Percentiles rank a stretch among this genome's conserved stretches.
Evolutionary conservation across 192 early-diverging fungal genomes (phyloP).

Genomic region (Backusella mclennaniae): DNA sequence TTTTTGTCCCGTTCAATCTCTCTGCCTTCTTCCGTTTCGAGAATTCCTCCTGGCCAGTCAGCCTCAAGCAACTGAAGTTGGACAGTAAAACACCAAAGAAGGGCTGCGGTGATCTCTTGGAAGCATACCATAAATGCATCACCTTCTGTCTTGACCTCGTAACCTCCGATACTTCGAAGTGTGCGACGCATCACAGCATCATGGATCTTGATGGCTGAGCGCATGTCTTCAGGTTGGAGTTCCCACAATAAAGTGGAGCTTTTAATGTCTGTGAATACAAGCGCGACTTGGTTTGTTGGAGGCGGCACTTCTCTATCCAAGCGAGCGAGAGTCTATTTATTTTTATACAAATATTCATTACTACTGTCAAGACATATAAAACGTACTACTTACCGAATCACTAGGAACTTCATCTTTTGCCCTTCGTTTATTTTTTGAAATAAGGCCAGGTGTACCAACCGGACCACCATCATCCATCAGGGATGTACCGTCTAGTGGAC

Average conservation of each 20-base stretch:
- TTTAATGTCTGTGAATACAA: slow-evolving; percentile 94
- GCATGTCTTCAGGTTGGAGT: slow-evolving; percentile 77
- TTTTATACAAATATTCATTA: background rate
- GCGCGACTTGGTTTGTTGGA: slow-evolving; percentile 76
- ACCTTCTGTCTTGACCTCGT: slow-evolving; percentile 94
- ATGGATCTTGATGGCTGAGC: slow-evolving; percentile 82
- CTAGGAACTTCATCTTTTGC: slow-evolving; percentile 41
- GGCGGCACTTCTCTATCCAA: slow-evolving; percentile 79
- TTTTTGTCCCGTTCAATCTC: slow-evolving; percentile 63
- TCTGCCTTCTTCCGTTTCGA: slow-evolving; percentile 71
- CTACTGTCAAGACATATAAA: background rate
- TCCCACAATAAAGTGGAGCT: slow-evolving; percentile 92
- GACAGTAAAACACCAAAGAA: slow-evolving; percentile 87
- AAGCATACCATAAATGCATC: slow-evolving; percentile 94
- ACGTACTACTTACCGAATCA: slow-evolving; percentile 37
- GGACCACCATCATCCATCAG: slow-evolving; percentile 6
- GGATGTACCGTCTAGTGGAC: slow-evolving; percentile 11
- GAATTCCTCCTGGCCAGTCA: slow-evolving; percentile 85
- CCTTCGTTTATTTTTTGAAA: slow-evolving; percentile 39
- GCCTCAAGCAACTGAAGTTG: slow-evolving; percentile 79
- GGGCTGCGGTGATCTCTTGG: slow-evolving; percentile 72
- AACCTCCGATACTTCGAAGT: slow-evolving; percentile 80
- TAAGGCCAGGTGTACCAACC: background rate
- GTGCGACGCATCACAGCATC: slow-evolving; percentile 79
- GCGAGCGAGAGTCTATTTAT: slow-evolving; percentile 48